These are phyloP conservation scores for Kazachstania viticola DNA, from an alignment of 805 yeast genomes.

Conservation along the genomic window DNA sequence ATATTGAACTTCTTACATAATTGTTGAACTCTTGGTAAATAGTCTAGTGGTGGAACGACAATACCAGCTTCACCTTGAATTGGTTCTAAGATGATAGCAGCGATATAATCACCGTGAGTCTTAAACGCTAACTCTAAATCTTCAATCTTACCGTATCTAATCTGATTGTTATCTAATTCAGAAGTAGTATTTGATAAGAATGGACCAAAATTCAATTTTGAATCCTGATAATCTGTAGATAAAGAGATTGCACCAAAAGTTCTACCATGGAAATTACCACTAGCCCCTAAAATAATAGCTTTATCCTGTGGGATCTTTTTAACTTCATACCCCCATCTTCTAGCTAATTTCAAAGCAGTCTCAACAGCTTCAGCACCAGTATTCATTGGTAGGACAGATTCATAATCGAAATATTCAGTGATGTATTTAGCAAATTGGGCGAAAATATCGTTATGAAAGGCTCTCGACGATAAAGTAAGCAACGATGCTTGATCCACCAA, in stretches of 20 bases:
- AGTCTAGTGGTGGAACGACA: constrained; percentile 81
- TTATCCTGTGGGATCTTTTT: constrained; percentile 75
- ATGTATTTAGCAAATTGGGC: constrained; percentile 79
- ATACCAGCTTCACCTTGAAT: constrained; percentile 99
- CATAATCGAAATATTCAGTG: constrained; percentile 83
- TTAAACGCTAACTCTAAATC: constrained; percentile 76
- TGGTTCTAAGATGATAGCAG: constrained; percentile 88
- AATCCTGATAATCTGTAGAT: constrained; percentile 86
- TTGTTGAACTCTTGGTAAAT: constrained; percentile 58
- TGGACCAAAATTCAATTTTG: constrained; percentile 82
- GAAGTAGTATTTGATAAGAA: constrained; percentile 79
- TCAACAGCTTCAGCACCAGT: constrained; percentile 99
- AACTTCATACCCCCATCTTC: constrained; percentile 92
- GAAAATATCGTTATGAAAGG: constrained; percentile 81
- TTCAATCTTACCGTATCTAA: constrained; percentile 75
- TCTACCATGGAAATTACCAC: constrained; percentile 92
- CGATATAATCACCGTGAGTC: constrained; percentile 77
- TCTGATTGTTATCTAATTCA: constrained; percentile 44
- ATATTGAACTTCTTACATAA: constrained; percentile 78
- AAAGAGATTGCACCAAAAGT: constrained; percentile 89
- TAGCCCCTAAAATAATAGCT: constrained; percentile 80
- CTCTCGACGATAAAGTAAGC: constrained; percentile 82
- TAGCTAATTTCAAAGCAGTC: constrained; percentile 84
- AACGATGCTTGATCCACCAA: constrained; percentile 75
- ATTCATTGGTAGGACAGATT: constrained; percentile 93